A percentile compares a stretch with the other conserved stretches of the same genome.
These are phyloP conservation scores for Solanum hybrid DNA, from an alignment of 305 asterid genomes.

Conservation along the genomic window DNA sequence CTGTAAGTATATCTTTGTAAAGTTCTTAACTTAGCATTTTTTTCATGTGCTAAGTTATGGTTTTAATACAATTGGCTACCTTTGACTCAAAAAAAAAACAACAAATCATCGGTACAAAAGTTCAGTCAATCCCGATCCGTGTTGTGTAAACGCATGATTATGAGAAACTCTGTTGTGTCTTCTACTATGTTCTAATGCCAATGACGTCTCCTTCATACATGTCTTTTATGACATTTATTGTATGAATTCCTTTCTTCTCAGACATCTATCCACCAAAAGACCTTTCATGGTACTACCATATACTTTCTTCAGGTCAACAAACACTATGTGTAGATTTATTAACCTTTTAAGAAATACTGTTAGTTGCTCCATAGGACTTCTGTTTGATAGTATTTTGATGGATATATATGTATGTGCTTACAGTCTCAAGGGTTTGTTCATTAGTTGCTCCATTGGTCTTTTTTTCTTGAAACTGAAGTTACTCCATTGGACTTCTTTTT, in stretches of 20 bases:
- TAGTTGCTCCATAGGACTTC: not conserved
- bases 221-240: not conserved
- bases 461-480: not conserved
- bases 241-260: not conserved
- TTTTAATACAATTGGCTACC: not conserved
- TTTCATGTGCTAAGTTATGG: not conserved
- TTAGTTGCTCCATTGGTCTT: not conserved
- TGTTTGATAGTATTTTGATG: not conserved
- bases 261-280: not conserved
- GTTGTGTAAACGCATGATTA: not conserved
- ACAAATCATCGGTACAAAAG: not conserved
- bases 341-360: not conserved
- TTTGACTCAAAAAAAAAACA: not conserved
- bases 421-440: constrained; percentile 6
- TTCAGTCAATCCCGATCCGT: not conserved
- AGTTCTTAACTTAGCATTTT: not conserved
- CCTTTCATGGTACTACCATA: not conserved
- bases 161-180: not conserved
- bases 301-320: not conserved
- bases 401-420: not conserved
- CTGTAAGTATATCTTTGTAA: not conserved
- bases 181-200: not conserved
- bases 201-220: not conserved
- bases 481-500: not conserved
- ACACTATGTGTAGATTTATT: not conserved